These are phyloP conservation scores for Parmelia sp. DNA, from an alignment of 495 filamentous ascomycete species.

Conservation along the genomic window DNA sequence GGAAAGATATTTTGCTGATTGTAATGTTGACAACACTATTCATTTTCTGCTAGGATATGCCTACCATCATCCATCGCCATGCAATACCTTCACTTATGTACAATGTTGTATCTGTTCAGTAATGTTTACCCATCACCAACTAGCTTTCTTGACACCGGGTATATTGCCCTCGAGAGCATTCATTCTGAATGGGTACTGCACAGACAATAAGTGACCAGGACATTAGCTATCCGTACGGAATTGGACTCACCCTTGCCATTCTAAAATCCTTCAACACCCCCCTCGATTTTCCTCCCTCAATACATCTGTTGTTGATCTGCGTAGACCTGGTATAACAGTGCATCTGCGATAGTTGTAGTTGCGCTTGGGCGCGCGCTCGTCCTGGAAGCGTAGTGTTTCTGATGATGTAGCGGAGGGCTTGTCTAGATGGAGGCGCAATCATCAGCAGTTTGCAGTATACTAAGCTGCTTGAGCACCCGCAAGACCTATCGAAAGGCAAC, in stretches of 20 bases:
- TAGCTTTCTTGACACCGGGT: constrained; percentile 91
- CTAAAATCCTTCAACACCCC: constrained; percentile 86
- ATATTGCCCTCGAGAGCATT: constrained; percentile 82
- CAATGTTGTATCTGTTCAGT: background rate
- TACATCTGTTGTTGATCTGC: constrained; percentile 88
- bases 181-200: constrained; percentile 83
- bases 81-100: constrained; percentile 10
- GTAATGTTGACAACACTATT: background rate
- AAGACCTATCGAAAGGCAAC: background rate
- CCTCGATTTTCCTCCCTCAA: constrained; percentile 76
- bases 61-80: constrained; percentile 1
- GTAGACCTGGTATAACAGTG: constrained; percentile 87
- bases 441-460: background rate
- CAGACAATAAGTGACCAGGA: constrained; percentile 28
- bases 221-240: background rate
- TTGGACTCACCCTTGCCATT: constrained; percentile 70
- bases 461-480: background rate
- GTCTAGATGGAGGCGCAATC: constrained; percentile 44
- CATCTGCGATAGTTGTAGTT: constrained; percentile 90
- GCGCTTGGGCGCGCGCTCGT: constrained; percentile 77
- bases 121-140: constrained; percentile 63
- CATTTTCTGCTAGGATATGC: background rate
- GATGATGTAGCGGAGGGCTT: constrained; percentile 92
- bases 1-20: background rate
- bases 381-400: constrained; percentile 81